phyloP scores from a whole-genome alignment of 2,329 filamentous ascomycete genomes.

The Fusarium longipes region DNA sequence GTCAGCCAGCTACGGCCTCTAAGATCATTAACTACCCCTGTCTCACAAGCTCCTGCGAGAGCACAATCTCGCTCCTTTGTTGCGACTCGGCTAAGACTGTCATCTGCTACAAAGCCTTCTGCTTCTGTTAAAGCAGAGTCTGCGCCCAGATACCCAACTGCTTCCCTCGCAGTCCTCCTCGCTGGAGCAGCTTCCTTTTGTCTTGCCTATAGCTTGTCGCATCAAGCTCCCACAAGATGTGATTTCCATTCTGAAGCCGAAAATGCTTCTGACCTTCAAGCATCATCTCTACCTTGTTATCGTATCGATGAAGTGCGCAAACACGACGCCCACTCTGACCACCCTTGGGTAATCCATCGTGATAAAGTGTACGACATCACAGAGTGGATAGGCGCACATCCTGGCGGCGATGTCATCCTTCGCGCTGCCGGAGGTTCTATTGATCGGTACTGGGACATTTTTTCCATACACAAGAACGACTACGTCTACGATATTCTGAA shows the following conservation, averaged over 20 bases:
- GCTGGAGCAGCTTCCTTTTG: slow-evolving; percentile 35
- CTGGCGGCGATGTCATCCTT: slow-evolving; percentile 75
- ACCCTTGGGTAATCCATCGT: slow-evolving; percentile 72
- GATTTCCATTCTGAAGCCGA: slow-evolving; percentile 19
- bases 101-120: background rate
- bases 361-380: slow-evolving; percentile 78
- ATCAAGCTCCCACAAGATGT: slow-evolving; percentile 36
- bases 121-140: background rate
- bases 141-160: slow-evolving; percentile 11
- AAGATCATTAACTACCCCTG: slow-evolving; percentile 11
- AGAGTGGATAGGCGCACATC: slow-evolving; percentile 73
- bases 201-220: slow-evolving; percentile 34
- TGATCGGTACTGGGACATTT: slow-evolving; percentile 77
- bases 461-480: slow-evolving; percentile 73
- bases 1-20: slow-evolving; percentile 20
- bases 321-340: slow-evolving; percentile 63
- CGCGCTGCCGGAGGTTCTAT: slow-evolving; percentile 72
- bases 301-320: slow-evolving; percentile 63
- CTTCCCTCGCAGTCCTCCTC: slow-evolving; percentile 20
- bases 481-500: slow-evolving; percentile 73
- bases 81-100: slow-evolving; percentile 5
- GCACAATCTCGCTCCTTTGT: slow-evolving; percentile 27
- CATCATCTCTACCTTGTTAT: slow-evolving; percentile 60
- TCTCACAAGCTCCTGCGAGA: slow-evolving; percentile 13
- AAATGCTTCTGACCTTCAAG: slow-evolving; percentile 43